These are phyloP conservation scores for Zygotorulaspora florentina DNA, from an alignment of 805 yeast genomes.

Conservation along the genomic window DNA sequence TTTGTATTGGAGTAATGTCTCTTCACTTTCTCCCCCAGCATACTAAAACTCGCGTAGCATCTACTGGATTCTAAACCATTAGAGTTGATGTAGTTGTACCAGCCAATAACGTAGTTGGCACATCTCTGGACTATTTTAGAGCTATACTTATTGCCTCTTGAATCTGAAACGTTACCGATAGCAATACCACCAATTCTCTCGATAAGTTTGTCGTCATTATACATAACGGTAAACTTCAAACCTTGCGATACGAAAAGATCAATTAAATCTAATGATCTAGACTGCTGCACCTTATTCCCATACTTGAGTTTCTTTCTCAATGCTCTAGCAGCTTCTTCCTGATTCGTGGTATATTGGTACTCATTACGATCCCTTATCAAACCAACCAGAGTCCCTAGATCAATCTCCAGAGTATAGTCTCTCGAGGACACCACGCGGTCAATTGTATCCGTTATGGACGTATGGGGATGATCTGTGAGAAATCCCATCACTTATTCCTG, in stretches of 20 bases:
- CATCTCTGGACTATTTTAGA: slow-evolving; percentile 41
- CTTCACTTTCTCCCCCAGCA: slow-evolving; percentile 14
- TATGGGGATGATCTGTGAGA: slow-evolving; percentile 56
- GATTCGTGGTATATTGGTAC: slow-evolving; percentile 32
- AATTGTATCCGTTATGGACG: slow-evolving; percentile 64
- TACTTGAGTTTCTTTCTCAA: slow-evolving; percentile 84
- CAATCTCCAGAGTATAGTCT: slow-evolving; percentile 34
- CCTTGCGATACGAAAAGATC: slow-evolving; percentile 49
- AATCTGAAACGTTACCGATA: slow-evolving; percentile 15
- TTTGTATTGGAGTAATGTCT: slow-evolving; percentile 9
- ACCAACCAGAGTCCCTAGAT: slow-evolving; percentile 34
- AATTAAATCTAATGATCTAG: slow-evolving; percentile 58
- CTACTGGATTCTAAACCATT: slow-evolving; percentile 10
- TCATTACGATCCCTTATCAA: slow-evolving; percentile 37
- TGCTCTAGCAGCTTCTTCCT: slow-evolving; percentile 82
- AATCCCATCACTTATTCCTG: slow-evolving; percentile 43
- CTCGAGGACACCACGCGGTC: slow-evolving; percentile 43
- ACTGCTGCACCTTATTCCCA: slow-evolving; percentile 63
- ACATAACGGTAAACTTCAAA: slow-evolving; percentile 41
- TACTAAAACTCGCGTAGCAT: slow-evolving; percentile 22
- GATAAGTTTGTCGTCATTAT: slow-evolving; percentile 62
- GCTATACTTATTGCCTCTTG: slow-evolving; percentile 38
- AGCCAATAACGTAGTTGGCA: slow-evolving; percentile 51
- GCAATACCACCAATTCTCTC: slow-evolving; percentile 50
- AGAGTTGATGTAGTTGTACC: slow-evolving; percentile 54